Base-by-base conservation (phyloP, 169 alveolate species). In the Condylostoma magnum region DNA sequence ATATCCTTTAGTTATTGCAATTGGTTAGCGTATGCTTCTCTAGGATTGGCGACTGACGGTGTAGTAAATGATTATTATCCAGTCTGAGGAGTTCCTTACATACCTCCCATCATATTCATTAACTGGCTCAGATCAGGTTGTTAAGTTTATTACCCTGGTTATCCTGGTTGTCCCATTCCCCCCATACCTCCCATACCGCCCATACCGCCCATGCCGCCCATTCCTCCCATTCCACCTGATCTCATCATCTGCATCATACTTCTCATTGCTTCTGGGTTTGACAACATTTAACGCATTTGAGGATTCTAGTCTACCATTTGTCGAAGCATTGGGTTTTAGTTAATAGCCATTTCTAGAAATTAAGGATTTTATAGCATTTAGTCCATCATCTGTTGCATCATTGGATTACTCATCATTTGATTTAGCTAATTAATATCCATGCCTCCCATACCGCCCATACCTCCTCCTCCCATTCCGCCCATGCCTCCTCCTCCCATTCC, bases 1-100 rank as follows among this genome's bases (percentile, higher is more conserved):
- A 96, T 96, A 68, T 96, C 99, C 79, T 90, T 91, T 22, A 96
- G 86, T 43, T 94, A 74, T 69, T 74, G 79, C 76, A 94, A 89
- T 84, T 95, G 98, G 12, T 87, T 63, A 43, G 95, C 94, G 73
- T 86, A 96, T 77, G 60, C 47, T 33, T 53, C 80, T 69, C 73
- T 76, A 10, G 63, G 63, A 28, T 66, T 66, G 15, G 15, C 48
- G 15, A 15, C 48, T 41, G 8, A 41, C 15, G 8, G 15, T 41
- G 15, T 15, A 10, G 48, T 8, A 41, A 41, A 8, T 41, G 8
- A 15, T 10, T 8, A 15, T 8, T 10, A 41, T 10, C 20, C 8
- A 41, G 48, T 10, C 15, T 10, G 15, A 41, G 15, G 8, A 41
- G 48, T 8, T 8, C 15, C 15, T 8, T 10, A 41, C 48, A 41